phyloP scores from a whole-genome alignment of 306 rosid species.

The Sesbania bispinosa region DNA sequence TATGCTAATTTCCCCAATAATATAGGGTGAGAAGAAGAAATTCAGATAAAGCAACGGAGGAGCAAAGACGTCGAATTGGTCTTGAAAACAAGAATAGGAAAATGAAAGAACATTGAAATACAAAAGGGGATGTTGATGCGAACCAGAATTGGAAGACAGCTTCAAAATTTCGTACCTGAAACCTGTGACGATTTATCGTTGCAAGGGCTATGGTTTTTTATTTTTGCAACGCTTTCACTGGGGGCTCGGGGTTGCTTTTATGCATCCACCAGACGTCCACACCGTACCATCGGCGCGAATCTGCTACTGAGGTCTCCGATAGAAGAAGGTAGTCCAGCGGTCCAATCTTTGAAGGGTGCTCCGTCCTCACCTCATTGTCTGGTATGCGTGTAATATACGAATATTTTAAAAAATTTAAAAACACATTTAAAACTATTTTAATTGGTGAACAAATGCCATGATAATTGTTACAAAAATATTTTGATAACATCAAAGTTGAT shows the following conservation, averaged over 20 bases:
- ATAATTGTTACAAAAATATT: too few relatives aligned
- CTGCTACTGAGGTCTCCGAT: neutral
- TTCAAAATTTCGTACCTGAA: conserved; percentile 6
- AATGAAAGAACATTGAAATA: neutral
- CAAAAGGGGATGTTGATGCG: neutral
- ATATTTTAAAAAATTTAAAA: too few relatives aligned
- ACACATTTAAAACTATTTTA: too few relatives aligned
- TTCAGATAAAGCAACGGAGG: neutral
- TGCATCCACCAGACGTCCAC: neutral
- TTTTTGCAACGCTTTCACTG: neutral
- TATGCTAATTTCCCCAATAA: neutral
- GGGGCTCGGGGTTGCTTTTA: neutral
- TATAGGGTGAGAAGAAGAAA: too few relatives aligned
- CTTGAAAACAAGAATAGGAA: too few relatives aligned
- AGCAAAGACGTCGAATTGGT: neutral
- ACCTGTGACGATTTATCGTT: neutral
- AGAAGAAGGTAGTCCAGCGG: neutral
- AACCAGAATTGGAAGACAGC: neutral
- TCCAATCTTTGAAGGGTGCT: neutral
- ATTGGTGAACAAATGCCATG: too few relatives aligned
- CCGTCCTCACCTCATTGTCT: neutral
- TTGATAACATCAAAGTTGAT: too few relatives aligned
- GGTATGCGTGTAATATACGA: too few relatives aligned
- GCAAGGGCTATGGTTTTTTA: neutral
- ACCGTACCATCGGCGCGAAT: conserved; percentile 8